phyloP scores from a whole-genome alignment of 2,329 filamentous ascomycete species.

The Exophiala phaeomuriformis region DNA sequence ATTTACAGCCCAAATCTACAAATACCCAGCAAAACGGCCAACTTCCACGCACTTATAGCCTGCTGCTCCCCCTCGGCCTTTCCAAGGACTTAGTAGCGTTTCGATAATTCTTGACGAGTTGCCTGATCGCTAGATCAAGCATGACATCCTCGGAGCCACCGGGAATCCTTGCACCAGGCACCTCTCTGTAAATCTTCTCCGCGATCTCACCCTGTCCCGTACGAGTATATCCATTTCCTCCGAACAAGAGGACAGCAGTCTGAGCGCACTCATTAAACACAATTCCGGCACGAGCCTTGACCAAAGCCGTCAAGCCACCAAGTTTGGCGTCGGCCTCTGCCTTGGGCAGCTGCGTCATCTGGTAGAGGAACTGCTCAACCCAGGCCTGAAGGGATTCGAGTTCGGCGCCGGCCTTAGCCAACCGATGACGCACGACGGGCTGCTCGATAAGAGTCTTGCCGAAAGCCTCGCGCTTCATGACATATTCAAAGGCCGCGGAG shows the following conservation, averaged over 20 bases:
- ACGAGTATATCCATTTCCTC: slow-evolving; percentile 64
- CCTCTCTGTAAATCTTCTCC: slow-evolving; percentile 58
- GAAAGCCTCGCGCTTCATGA: slow-evolving; percentile 60
- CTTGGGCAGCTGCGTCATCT: slow-evolving; percentile 52
- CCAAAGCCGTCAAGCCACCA: slow-evolving; percentile 63
- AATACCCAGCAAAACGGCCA: background rate
- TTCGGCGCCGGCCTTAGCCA: slow-evolving; percentile 61
- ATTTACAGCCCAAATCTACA: background rate
- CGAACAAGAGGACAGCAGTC: slow-evolving; percentile 62
- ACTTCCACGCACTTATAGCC: slow-evolving; percentile 11
- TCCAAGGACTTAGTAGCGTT: slow-evolving; percentile 22
- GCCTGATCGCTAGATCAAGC: slow-evolving; percentile 60
- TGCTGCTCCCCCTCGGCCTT: slow-evolving; percentile 20
- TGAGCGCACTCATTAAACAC: slow-evolving; percentile 65
- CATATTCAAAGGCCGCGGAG: slow-evolving; percentile 54
- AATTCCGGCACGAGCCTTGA: slow-evolving; percentile 64
- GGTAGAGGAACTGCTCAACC: slow-evolving; percentile 40
- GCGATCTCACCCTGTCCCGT: slow-evolving; percentile 63
- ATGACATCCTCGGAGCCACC: slow-evolving; percentile 67
- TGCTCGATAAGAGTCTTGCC: slow-evolving; percentile 64
- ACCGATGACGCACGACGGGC: slow-evolving; percentile 64
- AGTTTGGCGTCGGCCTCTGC: slow-evolving; percentile 46
- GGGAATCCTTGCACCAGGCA: slow-evolving; percentile 54
- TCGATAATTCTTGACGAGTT: slow-evolving; percentile 61
- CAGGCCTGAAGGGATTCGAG: slow-evolving; percentile 65